Base-by-base conservation (phyloP, 2,329 filamentous ascomycete genomes). In the Colletotrichum sp. region DNA sequence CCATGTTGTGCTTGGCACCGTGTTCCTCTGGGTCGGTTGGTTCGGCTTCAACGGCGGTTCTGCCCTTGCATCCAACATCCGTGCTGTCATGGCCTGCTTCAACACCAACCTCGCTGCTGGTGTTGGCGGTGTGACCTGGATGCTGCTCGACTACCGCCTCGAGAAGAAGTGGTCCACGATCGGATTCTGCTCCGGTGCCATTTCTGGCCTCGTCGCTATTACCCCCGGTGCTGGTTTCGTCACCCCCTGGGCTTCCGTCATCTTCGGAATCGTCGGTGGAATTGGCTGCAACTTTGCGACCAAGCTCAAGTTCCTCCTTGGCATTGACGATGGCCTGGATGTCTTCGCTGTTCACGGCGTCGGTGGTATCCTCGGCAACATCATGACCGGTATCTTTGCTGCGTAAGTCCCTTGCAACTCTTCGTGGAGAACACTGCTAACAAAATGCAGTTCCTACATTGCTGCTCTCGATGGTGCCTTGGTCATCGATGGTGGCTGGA, bases 41-140 rank as follows among this genome's bases (percentile, higher is more conserved):
- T 97, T 98, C 83, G 96, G 96, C 65, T 98, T 98, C 91, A 98
- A 98, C 85, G 96, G 95, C 70, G 96, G 96, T 77, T 91, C 94
- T 5, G 96, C 95, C 3, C 89, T 98, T 59, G 90, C 91, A 75
- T 94, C 95, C 78, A 98, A 97, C 87, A 88, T 98, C 80, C 95
- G 96, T 76, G 95, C 96, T 70, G 89, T 98, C 84, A 96, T 98
- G 94, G 96, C 96, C 70, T 94, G 94, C 80, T 91, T 97, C 66
- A 95, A 96, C 78, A 98, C 96, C 75, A 96, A 98, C 85, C 88
- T 98, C 26, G 93, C 96, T 62, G 96, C 96, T 24, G 95, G 92
- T 49, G 91, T 95, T 30, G 96, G 93, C 72, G 95, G 94, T 75
- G 90, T 98, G 76, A 95, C 94, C 76, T 98, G 95, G 96, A 93